phyloP scores from a whole-genome alignment of 1,284 basidiomycete genomes.

The Polyporus tsugae region DNA sequence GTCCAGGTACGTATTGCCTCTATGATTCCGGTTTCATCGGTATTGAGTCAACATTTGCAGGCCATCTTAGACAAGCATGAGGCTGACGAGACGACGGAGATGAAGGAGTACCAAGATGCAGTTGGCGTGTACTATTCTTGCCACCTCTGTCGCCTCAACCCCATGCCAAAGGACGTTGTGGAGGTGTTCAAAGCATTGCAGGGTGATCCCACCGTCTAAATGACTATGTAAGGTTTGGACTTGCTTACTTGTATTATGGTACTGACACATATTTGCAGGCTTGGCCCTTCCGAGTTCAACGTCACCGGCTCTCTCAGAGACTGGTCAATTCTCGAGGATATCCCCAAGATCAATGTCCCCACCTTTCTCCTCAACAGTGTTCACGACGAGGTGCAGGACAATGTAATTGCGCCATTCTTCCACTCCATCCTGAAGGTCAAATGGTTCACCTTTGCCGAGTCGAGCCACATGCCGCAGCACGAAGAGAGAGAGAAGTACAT shows the following conservation, averaged over 20 bases:
- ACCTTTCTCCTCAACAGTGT: slow-evolving; percentile 38
- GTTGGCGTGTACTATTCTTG: slow-evolving; percentile 50
- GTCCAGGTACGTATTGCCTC: slow-evolving; percentile 39
- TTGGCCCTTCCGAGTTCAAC: slow-evolving; percentile 30
- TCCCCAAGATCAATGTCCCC: slow-evolving; percentile 33
- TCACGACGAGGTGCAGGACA: slow-evolving; percentile 35
- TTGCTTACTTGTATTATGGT: background rate
- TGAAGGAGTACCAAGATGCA: slow-evolving; percentile 53
- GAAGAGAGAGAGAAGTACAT: slow-evolving; percentile 58
- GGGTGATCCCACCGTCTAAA: slow-evolving; percentile 57
- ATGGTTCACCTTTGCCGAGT: slow-evolving; percentile 56
- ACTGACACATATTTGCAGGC: slow-evolving; percentile 9
- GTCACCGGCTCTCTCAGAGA: slow-evolving; percentile 34
- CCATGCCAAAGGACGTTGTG: slow-evolving; percentile 47
- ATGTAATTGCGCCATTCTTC: slow-evolving; percentile 28
- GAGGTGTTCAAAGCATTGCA: slow-evolving; percentile 39
- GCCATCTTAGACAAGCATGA: slow-evolving; percentile 56
- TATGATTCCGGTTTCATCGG: slow-evolving; percentile 11
- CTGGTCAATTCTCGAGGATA: slow-evolving; percentile 32
- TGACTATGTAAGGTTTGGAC: slow-evolving; percentile 46
- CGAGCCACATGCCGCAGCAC: slow-evolving; percentile 53
- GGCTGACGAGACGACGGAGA: slow-evolving; percentile 51
- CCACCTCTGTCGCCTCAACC: slow-evolving; percentile 55
- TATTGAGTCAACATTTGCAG: slow-evolving; percentile 11
- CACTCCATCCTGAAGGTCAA: slow-evolving; percentile 41